Percentiles rank a stretch among this genome's conserved stretches.
Conservation (phyloP, 495 filamentous ascomycete species). For the Penicillium arizonense region DNA sequence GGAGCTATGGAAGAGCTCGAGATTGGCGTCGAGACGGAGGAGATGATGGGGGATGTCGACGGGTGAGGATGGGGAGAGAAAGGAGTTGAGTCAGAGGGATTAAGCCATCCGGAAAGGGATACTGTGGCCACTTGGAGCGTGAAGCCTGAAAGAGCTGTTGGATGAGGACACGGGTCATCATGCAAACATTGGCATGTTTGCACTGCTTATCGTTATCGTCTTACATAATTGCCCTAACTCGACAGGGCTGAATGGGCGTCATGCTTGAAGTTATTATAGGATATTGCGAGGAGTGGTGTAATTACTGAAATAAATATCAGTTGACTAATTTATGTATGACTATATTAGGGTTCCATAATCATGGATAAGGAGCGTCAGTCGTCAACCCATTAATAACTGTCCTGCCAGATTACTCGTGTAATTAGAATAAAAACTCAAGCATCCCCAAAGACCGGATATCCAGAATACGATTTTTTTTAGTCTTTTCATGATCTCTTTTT, state of each 20-base stretch:
- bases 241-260: not conserved
- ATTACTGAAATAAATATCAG: not conserved
- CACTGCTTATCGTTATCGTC: constrained; percentile 1
- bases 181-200: constrained; percentile 26
- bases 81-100: constrained; percentile 4
- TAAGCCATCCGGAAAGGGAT: constrained; percentile 25
- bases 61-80: not conserved
- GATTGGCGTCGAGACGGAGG: constrained; percentile 1
- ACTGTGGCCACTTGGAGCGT: constrained; percentile 42
- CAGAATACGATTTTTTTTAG: constrained; percentile 13
- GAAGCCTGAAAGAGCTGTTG: constrained; percentile 22
- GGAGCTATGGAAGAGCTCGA: constrained; percentile 16
- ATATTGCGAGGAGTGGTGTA: not conserved
- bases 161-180: constrained; percentile 29
- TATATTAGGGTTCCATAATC: constrained; percentile 5
- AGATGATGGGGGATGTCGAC: not conserved
- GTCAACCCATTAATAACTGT: constrained; percentile 10
- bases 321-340: constrained; percentile 4
- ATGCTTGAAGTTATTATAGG: too few species aligned
- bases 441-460: constrained; percentile 1
- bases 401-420: constrained; percentile 1
- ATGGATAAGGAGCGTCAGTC: constrained; percentile 10
- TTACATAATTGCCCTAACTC: constrained; percentile 17
- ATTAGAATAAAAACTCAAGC: constrained; percentile 7
- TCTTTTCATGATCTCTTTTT: constrained; percentile 2